Base-by-base conservation (phyloP, 805 yeast species). In the Lipomyces lipofer region DNA sequence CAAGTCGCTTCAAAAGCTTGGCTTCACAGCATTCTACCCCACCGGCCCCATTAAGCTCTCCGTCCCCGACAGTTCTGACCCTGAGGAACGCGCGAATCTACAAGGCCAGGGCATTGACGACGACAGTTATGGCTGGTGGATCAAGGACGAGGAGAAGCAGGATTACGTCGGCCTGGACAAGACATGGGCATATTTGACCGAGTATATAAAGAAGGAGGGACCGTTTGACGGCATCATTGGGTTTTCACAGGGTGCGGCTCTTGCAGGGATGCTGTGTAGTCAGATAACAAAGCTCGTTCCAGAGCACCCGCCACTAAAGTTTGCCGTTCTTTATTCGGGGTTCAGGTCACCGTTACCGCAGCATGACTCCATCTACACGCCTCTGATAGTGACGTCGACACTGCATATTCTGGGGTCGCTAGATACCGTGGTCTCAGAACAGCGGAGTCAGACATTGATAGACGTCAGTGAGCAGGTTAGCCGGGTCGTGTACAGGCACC, bases 241-340 rank as follows among this genome's bases (percentile, higher is more conserved):
- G 0, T 94, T 92, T 68, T 85, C 95, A 9, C 98, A 94, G 69
- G 99, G 99, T 58, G 95, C 97, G 5, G 95, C 94, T 1, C 72
- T 92, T 32, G 84, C 88, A 0, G 87, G 92, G 1, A 75, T 88
- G 24, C 67, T 90, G 28, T 75, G 87, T 42, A 81, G 82, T 61
- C 76, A 78, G 36, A 82, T 85, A 59, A 75, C 79, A 21, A 76
- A 77, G 22, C 63, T 84, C 38, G 79, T 82, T 33, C 81, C 81
- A 64, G 53, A 65, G 59, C 84, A 82, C 48, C 72, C 71, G 2
- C 67, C 69, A 21, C 75, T 92, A 64, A 82, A 87, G 65, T 88
- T 90, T 67, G 88, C 85, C 13, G 72, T 94, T 4, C 70, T 88
- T 42, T 88, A 88, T 63, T 82, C 94, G 1, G 96, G 96, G 0